Evolutionary conservation across 305 asterid genomes (phyloP), one percentile per base, ranked within the genome.

Genomic region (Solanum chacoense): DNA sequence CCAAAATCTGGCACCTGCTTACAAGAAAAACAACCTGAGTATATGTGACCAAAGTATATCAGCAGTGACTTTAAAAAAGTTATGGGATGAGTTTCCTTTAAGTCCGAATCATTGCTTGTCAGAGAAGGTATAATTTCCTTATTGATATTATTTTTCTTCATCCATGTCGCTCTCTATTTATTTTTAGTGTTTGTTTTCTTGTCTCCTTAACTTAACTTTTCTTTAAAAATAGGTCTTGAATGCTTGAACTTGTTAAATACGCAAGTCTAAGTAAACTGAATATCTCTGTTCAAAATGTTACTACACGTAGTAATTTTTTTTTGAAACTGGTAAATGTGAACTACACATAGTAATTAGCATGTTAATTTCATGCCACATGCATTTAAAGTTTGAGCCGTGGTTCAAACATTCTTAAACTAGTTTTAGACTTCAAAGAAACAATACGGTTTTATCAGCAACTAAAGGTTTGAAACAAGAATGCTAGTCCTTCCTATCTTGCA

Each of bases 1-100:
- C 50, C 90, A 88, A 85, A 83, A 83, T 90, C 65, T 86, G 89
- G 88, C 50, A 7, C 76, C 91, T 79, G 83, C 81, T 67, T 40
- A 28, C 90, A 89, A 83, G 91, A 88, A 87, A 89, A 90, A 89
- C 80, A 90, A 89, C 74, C 87, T 78, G 63, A 83, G 75, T 36
- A 20, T 89, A 88, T 28, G 65, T 78, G 91, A 88, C 88, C 94
- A 91, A 42, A 86, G 89, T 88, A 79, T 96, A 67, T 92, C 96
- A 67, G 93, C 93, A 2, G 85, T 87, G 86, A 88, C 90, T 34
- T 89, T 97, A 26, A 94, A 93, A 93, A 96, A 93, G 93, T 89
- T 97, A 88, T 97, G 99, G 98, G 95, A 90, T 84, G 92, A 90
- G 89, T 97, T 94, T 86, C 99, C 99, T 88, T 94, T 96, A 76